A percentile compares a stretch with the other conserved stretches of the same genome.
phyloP scores from a whole-genome alignment of 306 rosid genomes.

The Spatholobus suberectus region DNA sequence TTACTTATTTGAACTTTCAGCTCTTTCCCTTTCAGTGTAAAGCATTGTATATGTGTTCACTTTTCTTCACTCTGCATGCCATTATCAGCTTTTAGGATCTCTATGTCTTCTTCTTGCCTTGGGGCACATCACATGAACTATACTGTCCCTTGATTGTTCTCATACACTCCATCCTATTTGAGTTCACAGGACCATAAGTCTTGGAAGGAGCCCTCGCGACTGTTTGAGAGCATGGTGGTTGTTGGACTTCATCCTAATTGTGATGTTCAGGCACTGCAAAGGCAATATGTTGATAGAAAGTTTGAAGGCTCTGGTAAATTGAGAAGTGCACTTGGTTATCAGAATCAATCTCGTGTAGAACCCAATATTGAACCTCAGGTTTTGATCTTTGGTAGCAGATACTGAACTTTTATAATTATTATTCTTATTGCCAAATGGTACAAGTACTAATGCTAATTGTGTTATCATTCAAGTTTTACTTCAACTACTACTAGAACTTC shows the following conservation, averaged over 20 bases:
- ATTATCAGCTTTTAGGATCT: constrained; percentile 31
- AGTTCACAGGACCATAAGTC: constrained; percentile 80
- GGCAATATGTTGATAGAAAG: constrained; percentile 71
- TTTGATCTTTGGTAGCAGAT: constrained; percentile 52
- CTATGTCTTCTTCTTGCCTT: neutral
- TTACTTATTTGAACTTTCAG: constrained; percentile 34
- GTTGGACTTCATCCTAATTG: constrained; percentile 95
- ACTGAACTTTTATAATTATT: constrained; percentile 28
- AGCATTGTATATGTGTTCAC: neutral
- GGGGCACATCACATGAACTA: constrained; percentile 12
- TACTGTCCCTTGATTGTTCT: constrained; percentile 31
- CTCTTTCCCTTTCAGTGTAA: constrained; percentile 25
- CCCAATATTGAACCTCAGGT: constrained; percentile 96
- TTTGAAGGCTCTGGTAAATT: constrained; percentile 70
- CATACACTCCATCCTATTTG: constrained; percentile 33
- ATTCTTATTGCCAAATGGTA: constrained; percentile 30
- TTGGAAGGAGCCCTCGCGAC: constrained; percentile 84
- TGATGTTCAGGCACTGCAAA: constrained; percentile 80
- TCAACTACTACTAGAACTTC: neutral
- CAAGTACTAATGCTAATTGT: constrained; percentile 16
- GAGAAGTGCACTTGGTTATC: constrained; percentile 69
- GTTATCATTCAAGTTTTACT: constrained; percentile 8
- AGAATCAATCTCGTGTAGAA: constrained; percentile 73
- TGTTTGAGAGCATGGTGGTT: constrained; percentile 95
- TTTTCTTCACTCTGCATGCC: constrained; percentile 14